A percentile compares a stretch with the other conserved stretches of the same genome.
These are phyloP conservation scores for Coemansia sp. DNA, from an alignment of 192 early-diverging fungal genomes.

Conservation along the genomic window DNA sequence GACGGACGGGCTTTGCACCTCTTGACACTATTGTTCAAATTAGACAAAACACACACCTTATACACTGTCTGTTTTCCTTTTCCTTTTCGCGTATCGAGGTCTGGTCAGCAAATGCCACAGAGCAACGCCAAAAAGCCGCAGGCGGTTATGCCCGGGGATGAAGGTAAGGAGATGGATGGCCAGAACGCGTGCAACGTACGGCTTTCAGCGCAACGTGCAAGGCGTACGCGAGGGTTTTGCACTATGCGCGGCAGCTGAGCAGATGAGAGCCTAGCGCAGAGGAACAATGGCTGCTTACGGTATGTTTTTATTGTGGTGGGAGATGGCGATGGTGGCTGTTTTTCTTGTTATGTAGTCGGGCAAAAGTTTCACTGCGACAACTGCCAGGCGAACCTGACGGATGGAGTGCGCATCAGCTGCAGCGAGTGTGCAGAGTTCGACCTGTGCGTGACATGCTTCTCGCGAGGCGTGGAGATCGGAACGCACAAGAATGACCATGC, in stretches of 20 bases:
- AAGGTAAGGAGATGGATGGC: constrained; percentile 1
- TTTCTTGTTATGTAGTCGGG: constrained; percentile 24
- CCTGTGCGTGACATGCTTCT: constrained; percentile 94
- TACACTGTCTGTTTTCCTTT: neutral
- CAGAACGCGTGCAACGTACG: neutral
- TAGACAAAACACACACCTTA: too few species aligned
- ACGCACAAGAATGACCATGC: constrained; percentile 81
- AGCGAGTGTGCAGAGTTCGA: constrained; percentile 86
- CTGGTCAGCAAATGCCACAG: constrained; percentile 3
- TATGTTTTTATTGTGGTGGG: neutral
- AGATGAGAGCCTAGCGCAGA: neutral
- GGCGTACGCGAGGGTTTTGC: neutral
- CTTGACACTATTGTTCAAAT: too few species aligned
- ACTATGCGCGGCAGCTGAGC: neutral
- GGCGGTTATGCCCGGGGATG: constrained; percentile 5
- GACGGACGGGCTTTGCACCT: too few species aligned
- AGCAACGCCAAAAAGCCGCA: constrained; percentile 1
- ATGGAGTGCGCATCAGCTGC: constrained; percentile 86
- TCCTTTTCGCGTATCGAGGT: neutral
- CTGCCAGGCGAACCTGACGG: constrained; percentile 87
- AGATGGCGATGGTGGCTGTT: neutral
- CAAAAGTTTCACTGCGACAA: constrained; percentile 75
- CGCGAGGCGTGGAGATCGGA: constrained; percentile 74
- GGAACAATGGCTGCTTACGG: neutral
- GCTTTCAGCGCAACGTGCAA: too few species aligned